Conservation (phyloP, 2,329 filamentous ascomycete genomes). For the Colletotrichum sp. region DNA sequence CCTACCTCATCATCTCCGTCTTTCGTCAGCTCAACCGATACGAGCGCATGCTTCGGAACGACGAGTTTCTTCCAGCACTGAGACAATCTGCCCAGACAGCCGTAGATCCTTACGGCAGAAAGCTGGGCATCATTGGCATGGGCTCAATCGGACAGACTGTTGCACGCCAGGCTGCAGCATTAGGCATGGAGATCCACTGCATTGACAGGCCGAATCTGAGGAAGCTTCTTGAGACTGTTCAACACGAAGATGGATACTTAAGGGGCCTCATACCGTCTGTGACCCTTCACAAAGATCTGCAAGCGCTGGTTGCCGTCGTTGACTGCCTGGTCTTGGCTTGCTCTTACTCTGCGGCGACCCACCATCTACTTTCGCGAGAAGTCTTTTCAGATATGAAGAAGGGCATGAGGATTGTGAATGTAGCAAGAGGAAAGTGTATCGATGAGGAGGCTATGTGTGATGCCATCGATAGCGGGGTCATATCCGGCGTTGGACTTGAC, state of each 20-base stretch:
- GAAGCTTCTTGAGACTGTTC: neutral
- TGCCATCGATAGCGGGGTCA: slow-evolving; percentile 15
- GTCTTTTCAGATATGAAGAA: slow-evolving; percentile 14
- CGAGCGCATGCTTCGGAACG: neutral
- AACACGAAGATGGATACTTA: neutral
- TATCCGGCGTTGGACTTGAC: slow-evolving; percentile 22
- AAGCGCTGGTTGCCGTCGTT: neutral
- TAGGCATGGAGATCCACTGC: slow-evolving; percentile 2
- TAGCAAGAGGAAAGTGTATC: slow-evolving; percentile 24
- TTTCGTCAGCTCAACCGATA: neutral
- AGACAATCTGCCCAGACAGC: neutral
- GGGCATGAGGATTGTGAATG: slow-evolving; percentile 23
- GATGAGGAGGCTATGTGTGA: slow-evolving; percentile 24
- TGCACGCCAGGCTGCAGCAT: neutral
- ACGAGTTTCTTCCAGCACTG: neutral
- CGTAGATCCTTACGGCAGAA: neutral
- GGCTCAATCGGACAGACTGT: neutral
- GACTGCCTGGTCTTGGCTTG: slow-evolving; percentile 19
- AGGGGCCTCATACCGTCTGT: neutral
- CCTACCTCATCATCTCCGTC: neutral
- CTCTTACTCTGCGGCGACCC: slow-evolving; percentile 22
- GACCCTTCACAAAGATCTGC: neutral
- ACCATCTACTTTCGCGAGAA: slow-evolving; percentile 17
- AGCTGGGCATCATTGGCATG: neutral
- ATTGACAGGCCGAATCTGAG: neutral